A percentile compares a stretch with the other conserved stretches of the same genome.
Conservation (phyloP, 371 early-diverging fungal genomes). For the Apophysomyces sp. region DNA sequence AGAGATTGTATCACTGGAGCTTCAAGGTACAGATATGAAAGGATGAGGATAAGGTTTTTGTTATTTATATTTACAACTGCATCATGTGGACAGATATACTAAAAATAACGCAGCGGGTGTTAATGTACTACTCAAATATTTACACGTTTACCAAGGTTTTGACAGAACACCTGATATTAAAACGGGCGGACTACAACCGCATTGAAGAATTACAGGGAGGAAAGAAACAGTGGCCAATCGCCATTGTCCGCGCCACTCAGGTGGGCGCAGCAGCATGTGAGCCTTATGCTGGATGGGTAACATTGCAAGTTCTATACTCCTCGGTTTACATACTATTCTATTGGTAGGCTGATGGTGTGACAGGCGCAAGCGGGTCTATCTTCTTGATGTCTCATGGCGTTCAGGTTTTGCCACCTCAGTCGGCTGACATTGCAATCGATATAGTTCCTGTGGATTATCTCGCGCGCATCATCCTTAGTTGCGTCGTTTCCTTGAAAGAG, state of each 20-base stretch:
- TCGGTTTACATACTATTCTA: too few relatives aligned
- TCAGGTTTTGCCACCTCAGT: conserved; percentile 36
- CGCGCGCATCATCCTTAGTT: conserved; percentile 32
- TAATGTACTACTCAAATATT: conserved; percentile 54
- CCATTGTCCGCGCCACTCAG: conserved; percentile 62
- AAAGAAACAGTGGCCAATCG: conserved; percentile 51
- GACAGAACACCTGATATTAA: conserved; percentile 58
- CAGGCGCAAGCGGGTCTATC: conserved; percentile 49
- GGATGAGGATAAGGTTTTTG: too few relatives aligned
- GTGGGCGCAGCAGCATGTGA: conserved; percentile 54
- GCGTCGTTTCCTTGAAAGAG: conserved; percentile 25
- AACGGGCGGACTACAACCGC: conserved; percentile 52
- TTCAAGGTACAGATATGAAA: too few relatives aligned
- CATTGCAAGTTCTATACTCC: too few relatives aligned
- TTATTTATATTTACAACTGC: too few relatives aligned
- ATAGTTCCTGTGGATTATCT: conserved; percentile 60
- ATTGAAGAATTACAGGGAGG: conserved; percentile 51
- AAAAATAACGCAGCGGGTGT: conserved; percentile 49
- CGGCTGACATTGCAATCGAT: conserved; percentile 40
- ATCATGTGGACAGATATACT: conserved; percentile 48
- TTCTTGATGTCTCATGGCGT: conserved; percentile 41
- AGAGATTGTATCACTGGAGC: conserved; percentile 50
- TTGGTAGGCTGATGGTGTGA: conserved; percentile 65
- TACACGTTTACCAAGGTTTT: conserved; percentile 64
- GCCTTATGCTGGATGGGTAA: conserved; percentile 69